Conservation (phyloP, 1,139 yeast species). For the Pichia norvegensis region DNA sequence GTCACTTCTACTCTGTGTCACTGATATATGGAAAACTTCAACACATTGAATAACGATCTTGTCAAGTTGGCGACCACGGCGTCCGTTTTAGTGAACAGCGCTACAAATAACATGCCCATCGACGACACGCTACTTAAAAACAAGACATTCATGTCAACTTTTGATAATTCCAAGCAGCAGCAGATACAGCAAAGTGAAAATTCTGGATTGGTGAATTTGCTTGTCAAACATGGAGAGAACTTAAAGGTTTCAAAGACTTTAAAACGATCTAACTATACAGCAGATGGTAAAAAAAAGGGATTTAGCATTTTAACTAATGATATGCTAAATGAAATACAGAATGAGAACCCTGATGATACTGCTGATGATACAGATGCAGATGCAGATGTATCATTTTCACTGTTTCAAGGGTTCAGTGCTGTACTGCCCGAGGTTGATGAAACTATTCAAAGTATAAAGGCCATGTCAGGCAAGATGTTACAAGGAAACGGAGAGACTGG, state of each 20-base stretch:
- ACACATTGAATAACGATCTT: constrained; percentile 15
- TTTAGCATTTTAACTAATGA: constrained; percentile 47
- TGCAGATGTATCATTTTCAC: constrained; percentile 32
- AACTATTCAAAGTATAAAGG: constrained; percentile 22
- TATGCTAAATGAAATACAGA: constrained; percentile 43
- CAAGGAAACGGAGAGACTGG: not conserved
- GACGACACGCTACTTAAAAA: constrained; percentile 36
- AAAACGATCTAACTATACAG: constrained; percentile 11
- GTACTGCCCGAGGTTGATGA: constrained; percentile 41
- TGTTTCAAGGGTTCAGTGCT: constrained; percentile 64
- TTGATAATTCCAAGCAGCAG: constrained; percentile 12
- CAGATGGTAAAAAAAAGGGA: constrained; percentile 18
- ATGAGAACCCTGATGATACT: constrained; percentile 3
- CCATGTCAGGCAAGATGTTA: constrained; percentile 8
- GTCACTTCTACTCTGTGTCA: not conserved
- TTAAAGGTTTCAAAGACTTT: constrained; percentile 13
- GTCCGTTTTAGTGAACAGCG: constrained; percentile 33
- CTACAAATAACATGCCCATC: constrained; percentile 13
- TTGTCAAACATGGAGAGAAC: constrained; percentile 20
- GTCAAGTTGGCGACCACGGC: constrained; percentile 40
- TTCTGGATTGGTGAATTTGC: constrained; percentile 12
- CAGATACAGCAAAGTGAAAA: not conserved
- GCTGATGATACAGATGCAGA: constrained; percentile 4
- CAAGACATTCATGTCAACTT: constrained; percentile 36
- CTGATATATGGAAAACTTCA: not conserved